Base-by-base conservation (phyloP, 2,329 filamentous ascomycete genomes). In the Fusarium globosum region DNA sequence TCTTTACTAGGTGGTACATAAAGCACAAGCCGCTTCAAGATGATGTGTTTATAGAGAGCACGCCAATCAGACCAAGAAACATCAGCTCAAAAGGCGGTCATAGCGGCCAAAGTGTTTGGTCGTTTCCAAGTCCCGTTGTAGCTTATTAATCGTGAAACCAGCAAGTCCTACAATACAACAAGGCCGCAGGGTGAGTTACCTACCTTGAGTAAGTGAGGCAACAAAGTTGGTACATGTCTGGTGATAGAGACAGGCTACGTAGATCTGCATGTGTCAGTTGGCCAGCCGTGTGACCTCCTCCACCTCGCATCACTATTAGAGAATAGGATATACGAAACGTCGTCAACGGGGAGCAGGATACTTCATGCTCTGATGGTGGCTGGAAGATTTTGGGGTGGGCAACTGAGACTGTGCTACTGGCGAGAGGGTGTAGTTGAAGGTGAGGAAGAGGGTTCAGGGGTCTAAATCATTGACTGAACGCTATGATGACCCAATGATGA, bases 401-500 rank as follows among this genome's bases (percentile, higher is more conserved):
- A 48, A 43, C 45, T 62, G 70, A 71, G 66, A 73, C 71, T 45
- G n/a, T 63, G 45, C 35, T 36, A 71, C 39, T 36, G 43, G 26
- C 14, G n/a, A 63, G 53, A 73, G 52, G 66, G 58, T 68, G 71
- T 59, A 20, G 39, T 61, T 56, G 55, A 57, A 61, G 53, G 52
- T 57, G 48, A 57, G 53, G 43, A 46, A 46, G 65, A 38, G 35
- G n/a, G 51, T 61, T 53, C 46, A 60, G 28, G 57, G 53, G 58
- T 68, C 58, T 53, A 52, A 56, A 55, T 72, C 45, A 39, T 41
- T 52, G 52, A 61, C 58, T 53, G 36, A 62, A 61, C 56, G 41
- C 43, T 64, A 60, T 60, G 68, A 72, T 61, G 63, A 64, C 33
- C 43, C 43, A 60, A 51, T 59, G 57, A 67, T 53, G 67, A 66